These are phyloP conservation scores for Fagus sylvatica DNA, from an alignment of 306 rosid species.

Conservation along the genomic window DNA sequence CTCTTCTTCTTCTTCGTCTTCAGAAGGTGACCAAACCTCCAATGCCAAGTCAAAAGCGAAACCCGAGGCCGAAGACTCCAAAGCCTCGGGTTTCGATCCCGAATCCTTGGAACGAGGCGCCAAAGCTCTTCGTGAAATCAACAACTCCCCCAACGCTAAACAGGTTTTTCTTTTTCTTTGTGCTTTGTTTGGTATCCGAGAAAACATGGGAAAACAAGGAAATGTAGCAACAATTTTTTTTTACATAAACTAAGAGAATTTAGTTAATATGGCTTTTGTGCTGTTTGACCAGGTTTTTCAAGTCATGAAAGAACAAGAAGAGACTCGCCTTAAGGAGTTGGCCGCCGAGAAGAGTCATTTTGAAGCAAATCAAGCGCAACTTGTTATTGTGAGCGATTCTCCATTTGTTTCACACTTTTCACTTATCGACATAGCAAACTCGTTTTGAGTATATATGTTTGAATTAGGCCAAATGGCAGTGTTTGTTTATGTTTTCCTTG, in stretches of 20 bases:
- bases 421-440: no score
- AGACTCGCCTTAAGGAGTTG: conserved; percentile 71
- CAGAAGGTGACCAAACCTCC: conserved; percentile 40
- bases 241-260: no score
- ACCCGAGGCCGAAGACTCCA: conserved; percentile 57
- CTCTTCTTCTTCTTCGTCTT: conserved; percentile 51
- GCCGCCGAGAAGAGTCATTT: conserved; percentile 77
- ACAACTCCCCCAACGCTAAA: conserved; percentile 56
- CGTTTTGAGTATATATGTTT: neutral
- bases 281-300: conserved; percentile 65
- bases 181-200: conserved; percentile 1
- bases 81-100: conserved; percentile 78
- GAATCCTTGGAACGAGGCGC: conserved; percentile 89
- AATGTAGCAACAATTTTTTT: neutral
- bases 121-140: conserved; percentile 84
- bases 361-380: conserved; percentile 71
- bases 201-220: neutral
- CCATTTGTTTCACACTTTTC: neutral
- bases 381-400: conserved; percentile 61
- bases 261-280: conserved; percentile 5
- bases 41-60: conserved; percentile 49
- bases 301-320: conserved; percentile 80
- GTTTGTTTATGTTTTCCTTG: neutral
- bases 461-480: neutral
- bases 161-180: conserved; percentile 44